Conservation (phyloP, 2,329 filamentous ascomycete genomes). For the Alternaria sp. region DNA sequence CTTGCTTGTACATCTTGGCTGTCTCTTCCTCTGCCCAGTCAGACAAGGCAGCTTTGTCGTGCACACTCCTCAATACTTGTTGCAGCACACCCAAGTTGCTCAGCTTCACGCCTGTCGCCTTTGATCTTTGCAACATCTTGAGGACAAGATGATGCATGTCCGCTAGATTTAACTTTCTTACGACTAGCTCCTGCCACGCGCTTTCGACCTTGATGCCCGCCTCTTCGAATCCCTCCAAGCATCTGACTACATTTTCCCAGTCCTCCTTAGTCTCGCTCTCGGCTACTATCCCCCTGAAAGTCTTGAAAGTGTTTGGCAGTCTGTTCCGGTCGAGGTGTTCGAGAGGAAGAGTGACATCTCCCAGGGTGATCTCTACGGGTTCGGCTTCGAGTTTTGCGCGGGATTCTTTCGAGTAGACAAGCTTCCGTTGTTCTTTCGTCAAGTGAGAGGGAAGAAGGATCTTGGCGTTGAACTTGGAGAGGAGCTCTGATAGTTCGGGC, state of each 20-base stretch:
- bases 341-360: slow-evolving; percentile 48
- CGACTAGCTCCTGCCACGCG: slow-evolving; percentile 25
- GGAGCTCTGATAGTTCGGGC: slow-evolving; percentile 52
- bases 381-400: slow-evolving; percentile 54
- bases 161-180: slow-evolving; percentile 29
- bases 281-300: slow-evolving; percentile 24
- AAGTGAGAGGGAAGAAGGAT: slow-evolving; percentile 58
- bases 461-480: slow-evolving; percentile 54
- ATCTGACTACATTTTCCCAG: slow-evolving; percentile 48
- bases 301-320: slow-evolving; percentile 18
- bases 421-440: slow-evolving; percentile 50
- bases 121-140: slow-evolving; percentile 39
- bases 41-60: slow-evolving; percentile 42
- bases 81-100: slow-evolving; percentile 35
- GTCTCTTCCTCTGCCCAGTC: slow-evolving; percentile 52
- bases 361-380: slow-evolving; percentile 54
- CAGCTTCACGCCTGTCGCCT: slow-evolving; percentile 38
- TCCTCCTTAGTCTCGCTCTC: slow-evolving; percentile 38
- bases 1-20: slow-evolving; percentile 49
- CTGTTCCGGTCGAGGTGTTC: slow-evolving; percentile 41
- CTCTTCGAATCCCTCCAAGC: slow-evolving; percentile 43
- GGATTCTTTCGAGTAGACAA: slow-evolving; percentile 55
- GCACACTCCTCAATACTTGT: slow-evolving; percentile 48
- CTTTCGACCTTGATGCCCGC: slow-evolving; percentile 31
- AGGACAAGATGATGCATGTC: slow-evolving; percentile 42